Evolutionary conservation across 306 rosid genomes (phyloP), one percentile per base, ranked within the genome.

Genomic region (Prunus mume): DNA sequence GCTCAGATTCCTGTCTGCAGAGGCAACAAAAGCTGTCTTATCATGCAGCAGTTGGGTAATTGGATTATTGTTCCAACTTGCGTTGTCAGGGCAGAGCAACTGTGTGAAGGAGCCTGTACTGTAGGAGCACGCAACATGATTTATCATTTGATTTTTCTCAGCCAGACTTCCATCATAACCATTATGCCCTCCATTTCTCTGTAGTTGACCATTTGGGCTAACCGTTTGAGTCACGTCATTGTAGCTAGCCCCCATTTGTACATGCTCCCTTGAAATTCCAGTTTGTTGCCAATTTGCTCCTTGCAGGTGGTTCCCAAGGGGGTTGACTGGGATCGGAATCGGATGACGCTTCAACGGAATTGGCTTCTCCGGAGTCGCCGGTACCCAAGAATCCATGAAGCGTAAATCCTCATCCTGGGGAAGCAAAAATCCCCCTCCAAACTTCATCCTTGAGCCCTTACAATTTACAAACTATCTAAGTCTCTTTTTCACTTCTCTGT

Each of bases 341-440:
- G 64, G 54, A 57, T 76, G 66, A 28, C 82, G 34, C 82, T 85
- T 82, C 50, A 38, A 7, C 64, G 47, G 85, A 81, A 68, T 54
- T 51, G 65, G 87, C 78, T 83, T 89, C 79, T 80, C 78, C 3
- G 92, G 93, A 34, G 86, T 86, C 74, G 81, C 68, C n/a, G 90
- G 94, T 30, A 80, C 68, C 92, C 92, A 84, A 19, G 85, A 56
- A 56, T 68, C 79, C 79, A 70, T 81, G 49, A 75, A 61, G 22
- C 57, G 87, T 73, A 78, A 50, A 43, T 83, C 83, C 25, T 69
- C 67, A 34, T 70, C 85, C 61, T 65, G 82, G 52, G 85, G 82
- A 69, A 56, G 45, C 34, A 72, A 55, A 66, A 83, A 78, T 12
- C 75, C 84, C 62, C 74, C 79, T 76, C 84, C 65, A 9, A 86